Evolutionary conservation across 495 filamentous ascomycete species (phyloP).

Genomic region (Penicillium ucsense): DNA sequence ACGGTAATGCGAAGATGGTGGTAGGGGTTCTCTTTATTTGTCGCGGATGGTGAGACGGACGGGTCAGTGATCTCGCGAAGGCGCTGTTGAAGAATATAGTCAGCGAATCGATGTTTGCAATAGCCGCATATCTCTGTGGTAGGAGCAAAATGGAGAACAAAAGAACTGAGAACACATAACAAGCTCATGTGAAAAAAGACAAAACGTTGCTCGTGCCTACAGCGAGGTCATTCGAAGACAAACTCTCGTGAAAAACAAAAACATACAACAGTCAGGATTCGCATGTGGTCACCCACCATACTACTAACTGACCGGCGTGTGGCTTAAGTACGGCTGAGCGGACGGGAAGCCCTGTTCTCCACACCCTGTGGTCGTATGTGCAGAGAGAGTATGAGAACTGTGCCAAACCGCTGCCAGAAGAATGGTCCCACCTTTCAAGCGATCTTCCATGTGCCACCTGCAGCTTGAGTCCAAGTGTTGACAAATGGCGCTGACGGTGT

Average conservation of each 20-base stretch:
- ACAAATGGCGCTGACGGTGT: too few species aligned
- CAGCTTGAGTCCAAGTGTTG: too few species aligned
- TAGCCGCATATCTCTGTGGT: slow-evolving; percentile 6
- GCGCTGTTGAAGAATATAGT: slow-evolving; percentile 34
- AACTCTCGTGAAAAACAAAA: slow-evolving; percentile 13
- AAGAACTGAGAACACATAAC: slow-evolving; percentile 18
- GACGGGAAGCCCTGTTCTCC: slow-evolving; percentile 42
- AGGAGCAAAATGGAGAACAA: slow-evolving; percentile 11
- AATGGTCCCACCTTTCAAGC: too few species aligned
- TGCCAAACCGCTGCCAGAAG: slow-evolving; percentile 3
- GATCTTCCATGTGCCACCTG: too few species aligned
- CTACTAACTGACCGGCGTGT: slow-evolving; percentile 42
- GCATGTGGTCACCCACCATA: slow-evolving; percentile 43
- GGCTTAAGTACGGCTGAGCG: slow-evolving; percentile 43
- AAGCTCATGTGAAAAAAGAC: background rate
- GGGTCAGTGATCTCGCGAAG: slow-evolving; percentile 51
- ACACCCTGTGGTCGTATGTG: slow-evolving; percentile 43
- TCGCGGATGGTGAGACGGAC: slow-evolving; percentile 29
- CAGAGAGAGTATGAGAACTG: slow-evolving; percentile 1
- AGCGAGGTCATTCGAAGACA: too few species aligned
- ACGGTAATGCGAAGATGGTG: slow-evolving; percentile 84
- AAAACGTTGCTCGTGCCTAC: background rate
- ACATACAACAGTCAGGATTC: slow-evolving; percentile 43
- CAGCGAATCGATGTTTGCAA: background rate
- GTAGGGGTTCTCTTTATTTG: slow-evolving; percentile 66